phyloP scores from a whole-genome alignment of 306 rosid genomes.

The Leucaena leucocephala region DNA sequence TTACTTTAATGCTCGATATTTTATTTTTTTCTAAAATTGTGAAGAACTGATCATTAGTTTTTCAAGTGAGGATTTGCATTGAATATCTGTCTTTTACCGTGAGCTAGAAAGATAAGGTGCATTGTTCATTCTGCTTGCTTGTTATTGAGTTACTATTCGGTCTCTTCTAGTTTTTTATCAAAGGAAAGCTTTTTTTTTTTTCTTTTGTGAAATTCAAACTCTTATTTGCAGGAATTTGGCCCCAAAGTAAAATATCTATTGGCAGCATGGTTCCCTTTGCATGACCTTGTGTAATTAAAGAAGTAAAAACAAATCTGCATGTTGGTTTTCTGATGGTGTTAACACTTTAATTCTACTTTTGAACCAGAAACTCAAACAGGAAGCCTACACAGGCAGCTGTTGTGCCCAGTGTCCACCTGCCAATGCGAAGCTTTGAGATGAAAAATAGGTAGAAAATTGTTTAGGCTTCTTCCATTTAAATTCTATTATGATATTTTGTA shows the following conservation, averaged over 20 bases:
- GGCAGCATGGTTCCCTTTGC: not conserved
- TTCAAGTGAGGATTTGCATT: not conserved
- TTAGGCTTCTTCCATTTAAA: constrained; percentile 22
- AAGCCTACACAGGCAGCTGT: constrained; percentile 70
- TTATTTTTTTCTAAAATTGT: not conserved
- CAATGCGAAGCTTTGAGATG: constrained; percentile 91
- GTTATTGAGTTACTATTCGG: not conserved
- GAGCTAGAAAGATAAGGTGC: not conserved
- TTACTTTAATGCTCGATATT: not conserved
- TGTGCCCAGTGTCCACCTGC: constrained; percentile 72
- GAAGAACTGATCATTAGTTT: not conserved
- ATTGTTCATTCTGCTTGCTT: not conserved
- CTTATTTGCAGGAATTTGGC: not conserved
- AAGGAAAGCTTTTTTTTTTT: not conserved
- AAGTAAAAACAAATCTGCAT: not conserved
- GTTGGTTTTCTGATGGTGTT: constrained; percentile 30
- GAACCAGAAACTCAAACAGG: constrained; percentile 61
- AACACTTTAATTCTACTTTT: constrained; percentile 14
- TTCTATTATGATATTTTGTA: constrained; percentile 2
- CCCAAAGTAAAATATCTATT: not conserved
- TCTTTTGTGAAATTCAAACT: constrained; percentile 2
- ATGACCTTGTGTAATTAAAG: not conserved
- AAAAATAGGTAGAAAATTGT: constrained; percentile 67
- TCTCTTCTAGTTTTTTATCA: not conserved
- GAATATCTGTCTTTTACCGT: not conserved